Base-by-base conservation (phyloP, 352 stramenopile species). In the Globisporangium abappressorium region DNA sequence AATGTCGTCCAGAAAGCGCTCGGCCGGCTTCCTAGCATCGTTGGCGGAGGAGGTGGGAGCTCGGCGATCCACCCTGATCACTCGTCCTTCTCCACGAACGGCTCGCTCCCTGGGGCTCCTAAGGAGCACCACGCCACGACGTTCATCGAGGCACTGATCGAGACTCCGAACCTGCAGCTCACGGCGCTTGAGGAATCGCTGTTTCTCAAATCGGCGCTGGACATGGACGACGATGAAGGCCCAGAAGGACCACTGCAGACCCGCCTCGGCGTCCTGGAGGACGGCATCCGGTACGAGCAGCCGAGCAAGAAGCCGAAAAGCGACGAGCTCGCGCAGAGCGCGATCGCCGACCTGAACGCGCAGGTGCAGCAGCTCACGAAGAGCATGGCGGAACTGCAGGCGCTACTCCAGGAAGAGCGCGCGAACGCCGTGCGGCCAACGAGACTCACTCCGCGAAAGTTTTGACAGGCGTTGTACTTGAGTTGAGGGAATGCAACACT, bases 211-310 rank as follows among this genome's bases (percentile, higher is more conserved):
- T 81, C 79, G 43, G 74, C 79, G 12, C 71, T 89, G 28, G 78
- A 82, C 53, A 61, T 66, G 26, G 74, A 86, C 43, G 75, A 85
- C 15, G 63, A 63, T 12, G 15, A 20, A 24, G 56, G 56, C 1
- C 24, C n/a, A 2, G 51, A 26, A 3, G 56, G 51, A 4, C 60
- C 67, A 0, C 15, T 64, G 0, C 38, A 53, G 3, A 69, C 57
- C 22, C 28, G 46, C 0, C 66, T 86, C 0, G 70, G 70, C 51
- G 71, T 72, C 2, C 62, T 89, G 46, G 76, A 86, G 30, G 76
- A 88, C 59, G 80, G 78, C 3, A 78, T 88, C 59, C 80, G 80
- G n/a, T 89, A 89, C 56, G 80, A 86, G 64, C 64, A 77, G 5
- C 78, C 78, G 3, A 71, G 71, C 41, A 85, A 83, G 36, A 78